Evolutionary conservation across 441 rosid genomes (phyloP), one percentile per base, ranked within the genome.

Genomic region (Arabidopsis hybrid): DNA sequence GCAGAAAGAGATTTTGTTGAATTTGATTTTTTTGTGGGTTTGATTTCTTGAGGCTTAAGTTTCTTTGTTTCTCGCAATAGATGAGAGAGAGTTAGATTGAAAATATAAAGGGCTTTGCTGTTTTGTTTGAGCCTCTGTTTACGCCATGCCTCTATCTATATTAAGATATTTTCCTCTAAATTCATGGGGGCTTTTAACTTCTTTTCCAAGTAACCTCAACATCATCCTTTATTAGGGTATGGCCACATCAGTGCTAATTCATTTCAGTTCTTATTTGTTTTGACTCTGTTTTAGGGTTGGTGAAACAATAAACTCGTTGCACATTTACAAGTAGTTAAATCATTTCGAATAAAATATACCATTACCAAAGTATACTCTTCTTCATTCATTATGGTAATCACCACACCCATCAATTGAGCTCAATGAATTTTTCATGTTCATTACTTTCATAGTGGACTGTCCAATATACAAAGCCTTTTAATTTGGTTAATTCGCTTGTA

Each of bases 101-200:
- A 60, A 70, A 58, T 77, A 64, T 77, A 77, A 77, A 77, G 80
- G 71, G 63, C 45, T 50, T 17, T 65, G 60, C 51, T 65, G 69
- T 55, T 77, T 77, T 65, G 61, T 49, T 13, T 46, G 13, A 52
- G 72, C 76, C 80, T 56, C 58, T 64, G 67, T 64, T 77, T 59
- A 65, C 67, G 80, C 76, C 38, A 58, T 64, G 56, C 80, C 72
- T 71, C 76, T 77, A 31, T 17, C 80, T 77, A 71, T 58, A 49
- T 71, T 71, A 49, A 65, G 76, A 10, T 57, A 1, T 9, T 64
- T 77, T 31, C 72, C 67, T 50, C n/a, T 32, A 47, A 65, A 76
- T 64, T 49, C 35, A 42, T 69, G 56, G 49, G 55, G 26, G 53
- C 17, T 16, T 31, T 18, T 47, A 70, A 64, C 76, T 65, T 76